phyloP scores from a whole-genome alignment of 768 basidiomycete genomes.

The Lentinula detonsa region DNA sequence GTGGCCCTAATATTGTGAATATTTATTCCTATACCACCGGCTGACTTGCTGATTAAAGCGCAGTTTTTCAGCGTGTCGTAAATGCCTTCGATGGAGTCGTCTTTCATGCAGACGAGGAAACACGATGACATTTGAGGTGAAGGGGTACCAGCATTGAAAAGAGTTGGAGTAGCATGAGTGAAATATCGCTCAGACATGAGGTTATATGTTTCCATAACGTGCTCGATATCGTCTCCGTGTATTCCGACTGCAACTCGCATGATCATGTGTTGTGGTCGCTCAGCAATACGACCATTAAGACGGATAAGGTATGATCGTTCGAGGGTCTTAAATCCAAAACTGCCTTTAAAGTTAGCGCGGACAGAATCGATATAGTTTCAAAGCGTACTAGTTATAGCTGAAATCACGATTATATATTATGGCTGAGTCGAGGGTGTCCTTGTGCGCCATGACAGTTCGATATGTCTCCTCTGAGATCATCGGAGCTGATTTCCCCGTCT shows the following conservation, averaged over 20 bases:
- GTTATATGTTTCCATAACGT: conserved; percentile 87
- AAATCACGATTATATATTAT: conserved; percentile 99
- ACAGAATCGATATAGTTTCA: not conserved
- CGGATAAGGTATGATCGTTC: conserved; percentile 96
- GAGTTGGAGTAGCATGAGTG: conserved; percentile 95
- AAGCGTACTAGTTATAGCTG: conserved; percentile 84
- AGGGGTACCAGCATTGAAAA: conserved; percentile 98
- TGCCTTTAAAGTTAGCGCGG: conserved; percentile 18
- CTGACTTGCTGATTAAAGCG: conserved; percentile 99
- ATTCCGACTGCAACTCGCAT: conserved; percentile 99
- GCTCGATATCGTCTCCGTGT: conserved; percentile 85
- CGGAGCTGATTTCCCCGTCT: conserved; percentile 79
- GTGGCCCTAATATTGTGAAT: conserved; percentile 97
- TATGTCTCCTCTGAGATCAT: conserved; percentile 93
- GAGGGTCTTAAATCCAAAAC: conserved; percentile 99
- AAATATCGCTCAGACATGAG: conserved; percentile 98
- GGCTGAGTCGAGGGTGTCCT: conserved; percentile 80
- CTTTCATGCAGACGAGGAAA: conserved; percentile 98
- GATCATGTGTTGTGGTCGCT: conserved; percentile 97
- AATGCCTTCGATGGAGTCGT: conserved; percentile 98
- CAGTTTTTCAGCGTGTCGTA: conserved; percentile 98
- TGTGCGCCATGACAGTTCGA: conserved; percentile 73
- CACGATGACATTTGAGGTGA: conserved; percentile 93
- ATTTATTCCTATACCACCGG: conserved; percentile 93
- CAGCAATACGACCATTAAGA: conserved; percentile 90